Evolutionary conservation across 768 basidiomycete species (phyloP).

Genomic region (Calocybe cyanea): DNA sequence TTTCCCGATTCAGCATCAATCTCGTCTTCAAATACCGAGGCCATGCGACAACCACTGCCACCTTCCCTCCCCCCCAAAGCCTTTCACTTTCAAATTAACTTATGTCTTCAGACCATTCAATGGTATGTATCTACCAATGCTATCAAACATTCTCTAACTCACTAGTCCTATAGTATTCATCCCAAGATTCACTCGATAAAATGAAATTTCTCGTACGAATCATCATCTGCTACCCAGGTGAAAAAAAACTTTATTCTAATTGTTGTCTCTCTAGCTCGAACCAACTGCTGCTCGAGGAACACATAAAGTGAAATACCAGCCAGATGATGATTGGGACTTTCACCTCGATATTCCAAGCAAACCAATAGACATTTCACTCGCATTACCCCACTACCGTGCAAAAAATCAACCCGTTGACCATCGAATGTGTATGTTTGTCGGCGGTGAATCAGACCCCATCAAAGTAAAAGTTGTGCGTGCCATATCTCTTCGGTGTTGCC

Average conservation of each 20-base stretch:
- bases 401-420: slow-evolving; percentile 68
- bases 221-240: neutral
- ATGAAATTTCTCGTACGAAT: slow-evolving; percentile 14
- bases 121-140: slow-evolving; percentile 27
- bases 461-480: slow-evolving; percentile 71
- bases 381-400: slow-evolving; percentile 77
- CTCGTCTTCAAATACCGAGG: slow-evolving; percentile 11
- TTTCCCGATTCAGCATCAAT: slow-evolving; percentile 25
- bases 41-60: slow-evolving; percentile 7
- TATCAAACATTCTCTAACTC: neutral
- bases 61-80: neutral
- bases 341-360: slow-evolving; percentile 47
- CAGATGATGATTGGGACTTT: slow-evolving; percentile 64
- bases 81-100: slow-evolving; percentile 6
- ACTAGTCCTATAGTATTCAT: slow-evolving; percentile 9
- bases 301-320: slow-evolving; percentile 62
- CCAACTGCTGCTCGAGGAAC: slow-evolving; percentile 38
- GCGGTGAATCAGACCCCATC: slow-evolving; percentile 46
- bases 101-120: slow-evolving; percentile 37
- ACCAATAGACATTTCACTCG: slow-evolving; percentile 61
- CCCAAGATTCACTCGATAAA: slow-evolving; percentile 13
- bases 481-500: slow-evolving; percentile 1
- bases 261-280: slow-evolving; percentile 17
- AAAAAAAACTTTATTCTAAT: neutral
- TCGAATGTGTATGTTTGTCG: slow-evolving; percentile 67